Percentiles rank a stretch among this genome's conserved stretches.
These are phyloP conservation scores for Plectosphaerella cucumerina DNA, from an alignment of 2,329 filamentous ascomycete species.

Conservation along the genomic window DNA sequence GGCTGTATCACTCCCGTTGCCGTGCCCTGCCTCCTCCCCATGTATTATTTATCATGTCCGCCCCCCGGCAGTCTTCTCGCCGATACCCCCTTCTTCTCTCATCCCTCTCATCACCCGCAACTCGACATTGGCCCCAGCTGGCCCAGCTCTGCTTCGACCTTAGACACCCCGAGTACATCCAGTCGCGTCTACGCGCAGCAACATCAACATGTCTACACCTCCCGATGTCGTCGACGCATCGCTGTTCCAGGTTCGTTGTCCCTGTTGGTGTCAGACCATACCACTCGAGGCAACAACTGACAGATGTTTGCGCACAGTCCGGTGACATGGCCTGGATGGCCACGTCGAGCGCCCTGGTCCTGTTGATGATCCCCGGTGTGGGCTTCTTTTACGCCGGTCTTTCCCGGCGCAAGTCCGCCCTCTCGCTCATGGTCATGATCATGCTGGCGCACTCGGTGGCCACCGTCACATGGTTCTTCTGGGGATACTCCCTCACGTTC, in stretches of 20 bases:
- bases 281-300: slow-evolving; percentile 5
- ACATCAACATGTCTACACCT: slow-evolving; percentile 1
- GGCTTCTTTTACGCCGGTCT: slow-evolving; percentile 94
- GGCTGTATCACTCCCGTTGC: no score
- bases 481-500: slow-evolving; percentile 85
- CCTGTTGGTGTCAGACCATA: not conserved
- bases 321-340: slow-evolving; percentile 83
- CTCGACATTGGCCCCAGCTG: not conserved
- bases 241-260: slow-evolving; percentile 62
- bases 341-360: slow-evolving; percentile 70
- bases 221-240: not conserved
- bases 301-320: slow-evolving; percentile 40
- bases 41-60: slow-evolving; percentile 9
- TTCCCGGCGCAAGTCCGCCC: slow-evolving; percentile 81
- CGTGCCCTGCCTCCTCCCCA: not conserved
- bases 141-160: not conserved
- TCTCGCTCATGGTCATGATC: slow-evolving; percentile 81
- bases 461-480: slow-evolving; percentile 94
- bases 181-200: slow-evolving; percentile 4
- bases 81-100: not conserved
- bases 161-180: not conserved
- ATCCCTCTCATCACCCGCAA: slow-evolving; percentile 1
- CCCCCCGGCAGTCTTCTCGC: slow-evolving; percentile 3
- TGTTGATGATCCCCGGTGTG: slow-evolving; percentile 91
- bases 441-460: slow-evolving; percentile 77